Base-by-base conservation (phyloP, 1,139 yeast species). In the Yamadazyma conglobata region DNA sequence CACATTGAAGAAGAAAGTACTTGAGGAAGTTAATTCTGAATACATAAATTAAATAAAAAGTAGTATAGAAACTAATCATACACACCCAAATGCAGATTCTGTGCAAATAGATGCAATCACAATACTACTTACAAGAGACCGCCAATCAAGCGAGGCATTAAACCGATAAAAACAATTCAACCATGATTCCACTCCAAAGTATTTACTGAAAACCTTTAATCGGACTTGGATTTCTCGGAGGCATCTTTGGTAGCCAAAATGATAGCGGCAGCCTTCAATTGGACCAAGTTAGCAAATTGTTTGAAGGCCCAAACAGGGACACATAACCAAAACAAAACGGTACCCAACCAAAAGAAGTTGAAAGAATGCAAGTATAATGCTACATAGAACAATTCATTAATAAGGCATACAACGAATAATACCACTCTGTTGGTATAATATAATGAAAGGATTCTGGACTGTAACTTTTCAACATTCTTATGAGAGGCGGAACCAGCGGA, bases 251-350 rank as follows among this genome's bases (percentile, higher is more conserved):
- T 77, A 6, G 96, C 97, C 50, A 93, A 70, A 35, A 77, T 71
- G 28, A 83, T 59, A 8, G 95, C 87, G 13, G 98, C 99, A 46
- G 85, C 77, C 42, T 77, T 72, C 72, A 93, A 64, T 60, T 93
- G 99, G 41, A 93, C 77, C 19, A 86, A 79, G 52, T 93, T 93
- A 44, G 95, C 85, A 42, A 83, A 62, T 64, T 93, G 98, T 63
- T 93, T 93, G 62, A 88, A 87, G 14, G 77, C 58, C 88, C 95
- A 91, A 35, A 89, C 71, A 22, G 98, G 98, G 39, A 84, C 73
- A 44, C 91, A 79, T 28, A 79, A 43, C 47, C 73, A 64, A 12
- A 75, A 74, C 50, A 86, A 58, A 26, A 79, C 58, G 21, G 89
- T 82, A 15, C 94, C 86, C 46, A 79, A 64, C 59, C 86, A 77